Base-by-base conservation (phyloP, 345 rosid genomes). In the Kandelia obovata region DNA sequence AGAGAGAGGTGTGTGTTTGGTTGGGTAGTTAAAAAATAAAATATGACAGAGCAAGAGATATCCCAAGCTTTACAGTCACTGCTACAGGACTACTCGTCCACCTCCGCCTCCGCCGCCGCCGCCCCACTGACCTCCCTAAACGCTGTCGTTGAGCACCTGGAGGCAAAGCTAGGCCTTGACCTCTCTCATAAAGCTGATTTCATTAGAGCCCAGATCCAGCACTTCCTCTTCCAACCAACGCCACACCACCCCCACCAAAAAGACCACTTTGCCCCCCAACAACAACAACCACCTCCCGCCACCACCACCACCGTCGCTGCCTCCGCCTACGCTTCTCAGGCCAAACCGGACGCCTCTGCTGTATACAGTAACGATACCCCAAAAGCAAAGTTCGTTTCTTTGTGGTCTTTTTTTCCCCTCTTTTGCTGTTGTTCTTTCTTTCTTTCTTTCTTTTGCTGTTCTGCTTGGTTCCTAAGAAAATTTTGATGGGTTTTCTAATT, bases 131-230 rank as follows among this genome's bases (percentile, higher is more conserved):
- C 92, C 52, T 80, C 98, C 15, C 62, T 91, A 34, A 84, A 68
- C 89, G 90, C 81, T 58, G 88, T 94, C 75, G 92, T 94, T 31
- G 88, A 84, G 58, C 92, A 88, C 85, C 86, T 94, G 32, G 91
- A 94, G 63, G 87, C 95, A 39, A 86, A 88, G 72, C 78, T 94
- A 72, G 97, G 98, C 61, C 69, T 88, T 47, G 86, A 88, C 84
- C 86, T 94, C 7, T 80, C 92, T 47, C 96, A 91, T 78, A 94
- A 91, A 76, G 85, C 89, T 35, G 83, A 37, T 59, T 94, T 94
- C 78, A 94, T 94, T 65, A 66, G 88, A 30, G 94, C 90, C 80
- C 96, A 91, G 65, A 89, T 94, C 89, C 81, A 74, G 72, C 79
- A 80, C 70, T 87, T 91, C 68, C 59, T 56, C 25, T 90, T 89